These are phyloP conservation scores for Jatropha curcas DNA, from an alignment of 345 rosid genomes.

Conservation along the genomic window DNA sequence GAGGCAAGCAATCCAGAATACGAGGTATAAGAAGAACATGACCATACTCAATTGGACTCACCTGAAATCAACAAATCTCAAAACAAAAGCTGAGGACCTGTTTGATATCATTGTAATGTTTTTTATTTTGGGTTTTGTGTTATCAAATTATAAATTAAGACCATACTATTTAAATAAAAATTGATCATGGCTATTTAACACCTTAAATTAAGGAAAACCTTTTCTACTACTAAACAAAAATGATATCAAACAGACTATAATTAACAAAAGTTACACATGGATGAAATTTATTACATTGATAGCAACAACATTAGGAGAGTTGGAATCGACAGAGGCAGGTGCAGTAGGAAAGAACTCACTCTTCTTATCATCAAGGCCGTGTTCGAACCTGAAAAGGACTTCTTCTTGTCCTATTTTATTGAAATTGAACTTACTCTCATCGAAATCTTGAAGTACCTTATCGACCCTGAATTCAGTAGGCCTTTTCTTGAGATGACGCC, in stretches of 20 bases:
- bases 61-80: too few species aligned
- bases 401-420: slow-evolving; percentile 17
- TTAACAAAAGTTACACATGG: neutral
- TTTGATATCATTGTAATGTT: too few species aligned
- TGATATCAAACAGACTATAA: too few species aligned
- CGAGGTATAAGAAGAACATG: slow-evolving; percentile 88
- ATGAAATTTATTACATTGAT: slow-evolving; percentile 23
- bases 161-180: too few species aligned
- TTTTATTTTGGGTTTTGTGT: too few species aligned
- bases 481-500: slow-evolving; percentile 24
- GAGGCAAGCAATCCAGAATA: slow-evolving; percentile 81
- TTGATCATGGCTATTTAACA: too few species aligned
- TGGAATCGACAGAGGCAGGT: slow-evolving; percentile 49
- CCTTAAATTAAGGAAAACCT: too few species aligned
- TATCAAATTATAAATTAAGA: too few species aligned
- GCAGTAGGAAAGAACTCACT: slow-evolving; percentile 56
- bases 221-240: too few species aligned
- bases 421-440: slow-evolving; percentile 25
- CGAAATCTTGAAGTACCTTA: slow-evolving; percentile 19
- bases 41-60: slow-evolving; percentile 95
- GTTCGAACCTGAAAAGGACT: slow-evolving; percentile 4
- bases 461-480: slow-evolving; percentile 25
- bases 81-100: too few species aligned
- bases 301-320: slow-evolving; percentile 81
- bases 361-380: neutral